Evolutionary conservation across 140 eudicot genomes (phyloP).

Genomic region (Bidens hawaiensis): DNA sequence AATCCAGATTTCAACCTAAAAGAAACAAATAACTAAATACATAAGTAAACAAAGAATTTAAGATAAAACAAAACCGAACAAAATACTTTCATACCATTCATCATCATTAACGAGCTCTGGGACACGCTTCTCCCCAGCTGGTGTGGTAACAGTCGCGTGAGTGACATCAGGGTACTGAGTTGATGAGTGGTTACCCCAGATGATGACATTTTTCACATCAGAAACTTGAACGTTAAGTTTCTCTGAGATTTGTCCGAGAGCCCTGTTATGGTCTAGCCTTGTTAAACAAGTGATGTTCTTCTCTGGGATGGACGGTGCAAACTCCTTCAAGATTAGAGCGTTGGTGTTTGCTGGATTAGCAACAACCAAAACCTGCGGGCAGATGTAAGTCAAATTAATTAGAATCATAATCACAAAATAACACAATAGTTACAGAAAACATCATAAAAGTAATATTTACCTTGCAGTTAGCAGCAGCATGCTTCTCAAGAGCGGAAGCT

Average conservation of each 20-base stretch:
- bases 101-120: constrained; percentile 74
- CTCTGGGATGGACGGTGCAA: constrained; percentile 93
- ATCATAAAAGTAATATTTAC: constrained; percentile 17
- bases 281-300: constrained; percentile 85
- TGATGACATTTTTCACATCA: constrained; percentile 82
- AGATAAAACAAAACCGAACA: not conserved
- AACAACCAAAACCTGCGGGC: constrained; percentile 39
- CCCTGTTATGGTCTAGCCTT: constrained; percentile 93
- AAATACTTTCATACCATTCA: constrained; percentile 47
- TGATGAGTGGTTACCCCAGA: constrained; percentile 96
- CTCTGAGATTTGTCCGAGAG: constrained; percentile 90
- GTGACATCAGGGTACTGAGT: constrained; percentile 94
- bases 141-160: constrained; percentile 75
- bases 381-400: not conserved
- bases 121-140: constrained; percentile 64
- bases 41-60: not conserved
- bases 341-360: constrained; percentile 15
- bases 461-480: constrained; percentile 95
- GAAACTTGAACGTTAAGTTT: constrained; percentile 70
- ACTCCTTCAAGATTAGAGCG: constrained; percentile 84
- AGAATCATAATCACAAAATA: not conserved
- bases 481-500: constrained; percentile 86
- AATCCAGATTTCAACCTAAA: constrained; percentile 77
- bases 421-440: not conserved
- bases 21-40: not conserved